Conservation (phyloP, 495 filamentous ascomycete species). For the Aspergillus ellipticus region DNA sequence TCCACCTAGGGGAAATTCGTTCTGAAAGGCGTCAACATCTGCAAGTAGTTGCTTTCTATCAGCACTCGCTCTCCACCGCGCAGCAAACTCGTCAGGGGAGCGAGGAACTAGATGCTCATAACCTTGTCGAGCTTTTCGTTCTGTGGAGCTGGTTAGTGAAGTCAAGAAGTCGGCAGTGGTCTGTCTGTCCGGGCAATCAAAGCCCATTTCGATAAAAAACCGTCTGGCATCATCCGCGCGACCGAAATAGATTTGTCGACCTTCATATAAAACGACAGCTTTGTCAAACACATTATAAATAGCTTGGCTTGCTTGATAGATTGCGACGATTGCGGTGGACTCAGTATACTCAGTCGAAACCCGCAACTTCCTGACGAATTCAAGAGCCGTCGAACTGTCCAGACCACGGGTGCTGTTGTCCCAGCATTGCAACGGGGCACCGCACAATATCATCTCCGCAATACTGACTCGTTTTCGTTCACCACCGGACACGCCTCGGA, state of each 20-base stretch:
- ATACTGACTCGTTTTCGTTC: conserved; percentile 84
- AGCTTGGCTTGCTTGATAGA: conserved; percentile 77
- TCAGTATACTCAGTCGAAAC: conserved; percentile 62
- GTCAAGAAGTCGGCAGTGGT: conserved; percentile 81
- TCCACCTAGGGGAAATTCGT: conserved; percentile 58
- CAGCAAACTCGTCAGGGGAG: conserved; percentile 74
- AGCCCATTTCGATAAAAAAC: conserved; percentile 73
- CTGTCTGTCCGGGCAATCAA: conserved; percentile 66
- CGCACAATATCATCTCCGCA: conserved; percentile 63
- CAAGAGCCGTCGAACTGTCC: conserved; percentile 76
- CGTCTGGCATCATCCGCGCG: conserved; percentile 55
- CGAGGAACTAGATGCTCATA: conserved; percentile 64
- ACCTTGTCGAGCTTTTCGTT: conserved; percentile 60
- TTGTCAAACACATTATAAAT: conserved; percentile 80
- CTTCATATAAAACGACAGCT: conserved; percentile 74
- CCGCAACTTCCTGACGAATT: conserved; percentile 68
- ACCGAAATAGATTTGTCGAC: conserved; percentile 81
- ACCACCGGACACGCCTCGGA: conserved; percentile 76
- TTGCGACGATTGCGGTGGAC: conserved; percentile 68
- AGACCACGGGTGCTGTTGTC: conserved; percentile 75
- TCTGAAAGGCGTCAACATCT: conserved; percentile 70
- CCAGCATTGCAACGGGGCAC: conserved; percentile 74
- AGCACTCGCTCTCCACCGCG: conserved; percentile 69
- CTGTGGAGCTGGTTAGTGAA: conserved; percentile 67
- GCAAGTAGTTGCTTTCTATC: conserved; percentile 59